These are phyloP conservation scores for Psilocybe mexicana DNA, from an alignment of 1,284 basidiomycete species.

Conservation along the genomic window DNA sequence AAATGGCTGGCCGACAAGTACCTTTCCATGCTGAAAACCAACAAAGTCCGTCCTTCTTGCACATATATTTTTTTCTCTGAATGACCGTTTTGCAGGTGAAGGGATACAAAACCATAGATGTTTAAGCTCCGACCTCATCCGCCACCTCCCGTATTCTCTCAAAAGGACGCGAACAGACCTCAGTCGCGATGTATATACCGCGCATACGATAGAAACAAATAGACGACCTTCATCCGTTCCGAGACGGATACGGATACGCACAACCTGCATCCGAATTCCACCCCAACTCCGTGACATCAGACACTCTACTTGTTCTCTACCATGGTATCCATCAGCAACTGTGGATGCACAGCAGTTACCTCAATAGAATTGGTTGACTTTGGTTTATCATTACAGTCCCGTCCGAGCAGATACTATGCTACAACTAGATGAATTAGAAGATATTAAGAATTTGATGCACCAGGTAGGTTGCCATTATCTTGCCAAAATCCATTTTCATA, in stretches of 20 bases:
- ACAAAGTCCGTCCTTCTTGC: conserved; percentile 65
- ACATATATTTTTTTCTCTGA: background rate
- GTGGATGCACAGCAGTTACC: background rate
- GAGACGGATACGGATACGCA: too few species aligned
- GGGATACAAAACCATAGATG: conserved; percentile 44
- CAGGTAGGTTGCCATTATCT: background rate
- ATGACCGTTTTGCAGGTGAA: conserved; percentile 33
- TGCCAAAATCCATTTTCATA: background rate
- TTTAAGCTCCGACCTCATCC: conserved; percentile 25
- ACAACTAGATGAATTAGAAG: background rate
- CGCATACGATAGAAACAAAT: conserved; percentile 2
- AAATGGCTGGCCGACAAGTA: conserved; percentile 88
- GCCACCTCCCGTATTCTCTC: background rate
- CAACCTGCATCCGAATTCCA: too few species aligned
- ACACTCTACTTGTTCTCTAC: background rate
- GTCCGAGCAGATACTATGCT: background rate
- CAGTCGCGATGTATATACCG: conserved; percentile 5
- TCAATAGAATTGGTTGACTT: background rate
- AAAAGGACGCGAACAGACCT: background rate
- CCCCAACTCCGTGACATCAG: background rate
- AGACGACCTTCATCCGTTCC: background rate
- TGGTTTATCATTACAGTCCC: background rate
- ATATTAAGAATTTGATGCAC: background rate
- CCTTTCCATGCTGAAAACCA: conserved; percentile 78
- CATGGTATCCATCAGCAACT: too few species aligned